Conservation (phyloP, 2,329 filamentous ascomycete genomes). For the Aspergillus pseudotamarii region DNA sequence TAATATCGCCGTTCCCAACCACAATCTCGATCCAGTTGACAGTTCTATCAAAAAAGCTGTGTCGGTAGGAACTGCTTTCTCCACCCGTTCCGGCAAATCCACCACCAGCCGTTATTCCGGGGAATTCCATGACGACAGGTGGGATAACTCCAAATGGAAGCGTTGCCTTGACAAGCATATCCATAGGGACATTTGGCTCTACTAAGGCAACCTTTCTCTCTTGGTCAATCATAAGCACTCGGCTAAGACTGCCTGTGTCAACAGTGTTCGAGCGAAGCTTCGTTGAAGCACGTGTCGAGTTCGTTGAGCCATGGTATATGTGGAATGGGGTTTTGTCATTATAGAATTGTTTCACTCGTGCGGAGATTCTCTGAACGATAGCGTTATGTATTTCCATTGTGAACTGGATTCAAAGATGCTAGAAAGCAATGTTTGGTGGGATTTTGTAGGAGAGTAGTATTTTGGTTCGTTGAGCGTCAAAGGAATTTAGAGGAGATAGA, state of each 20-base stretch:
- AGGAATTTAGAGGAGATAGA: not conserved
- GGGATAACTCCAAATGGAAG: not conserved
- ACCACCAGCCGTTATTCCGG: constrained; percentile 68
- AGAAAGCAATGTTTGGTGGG: not conserved
- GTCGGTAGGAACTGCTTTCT: constrained; percentile 66
- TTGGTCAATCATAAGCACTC: not conserved
- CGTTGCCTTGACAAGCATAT: not conserved
- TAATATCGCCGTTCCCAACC: constrained; percentile 57
- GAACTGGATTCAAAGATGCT: not conserved
- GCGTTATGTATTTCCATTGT: not conserved
- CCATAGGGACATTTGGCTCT: not conserved
- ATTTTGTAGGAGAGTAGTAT: not conserved
- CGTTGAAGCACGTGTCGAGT: not conserved
- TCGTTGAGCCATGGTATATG: not conserved
- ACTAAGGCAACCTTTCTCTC: not conserved
- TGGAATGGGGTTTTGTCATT: not conserved
- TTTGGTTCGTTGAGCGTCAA: not conserved
- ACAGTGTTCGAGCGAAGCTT: not conserved
- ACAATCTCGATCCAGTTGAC: constrained; percentile 65
- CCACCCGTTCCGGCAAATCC: constrained; percentile 67
- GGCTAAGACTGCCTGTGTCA: not conserved
- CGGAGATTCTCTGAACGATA: not conserved
- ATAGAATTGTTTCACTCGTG: not conserved
- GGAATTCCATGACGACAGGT: constrained; percentile 67
- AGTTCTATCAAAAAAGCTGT: constrained; percentile 66